Percentiles rank a stretch among this genome's conserved stretches.
Conservation (phyloP, 2,329 filamentous ascomycete species). For the Botryotinia calthae region DNA sequence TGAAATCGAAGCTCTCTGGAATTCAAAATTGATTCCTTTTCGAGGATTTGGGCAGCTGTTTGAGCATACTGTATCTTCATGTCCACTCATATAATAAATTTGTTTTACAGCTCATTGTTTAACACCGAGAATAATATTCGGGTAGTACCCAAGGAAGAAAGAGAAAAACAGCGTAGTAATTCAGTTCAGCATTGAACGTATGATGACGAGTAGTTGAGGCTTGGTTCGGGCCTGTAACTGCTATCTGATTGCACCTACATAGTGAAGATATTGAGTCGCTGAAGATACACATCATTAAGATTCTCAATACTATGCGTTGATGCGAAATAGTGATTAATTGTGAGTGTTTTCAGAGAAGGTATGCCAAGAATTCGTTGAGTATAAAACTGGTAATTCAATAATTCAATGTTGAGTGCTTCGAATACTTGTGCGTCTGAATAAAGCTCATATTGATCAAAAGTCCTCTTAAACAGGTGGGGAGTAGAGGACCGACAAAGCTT, state of each 20-base stretch:
- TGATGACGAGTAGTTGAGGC: not conserved
- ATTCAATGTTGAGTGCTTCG: constrained; percentile 24
- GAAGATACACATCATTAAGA: constrained; percentile 21
- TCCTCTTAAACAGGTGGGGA: not conserved
- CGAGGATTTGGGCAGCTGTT: constrained; percentile 19
- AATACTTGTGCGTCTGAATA: constrained; percentile 15
- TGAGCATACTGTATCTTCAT: constrained; percentile 23
- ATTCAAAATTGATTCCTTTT: not conserved
- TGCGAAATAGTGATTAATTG: not conserved
- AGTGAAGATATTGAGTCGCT: constrained; percentile 21
- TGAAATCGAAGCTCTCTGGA: constrained; percentile 21
- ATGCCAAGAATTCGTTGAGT: constrained; percentile 16
- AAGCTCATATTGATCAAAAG: constrained; percentile 11
- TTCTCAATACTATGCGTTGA: constrained; percentile 6
- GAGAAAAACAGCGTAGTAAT: constrained; percentile 20
- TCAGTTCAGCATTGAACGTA: not conserved
- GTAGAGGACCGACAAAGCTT: constrained; percentile 1
- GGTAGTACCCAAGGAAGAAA: constrained; percentile 19
- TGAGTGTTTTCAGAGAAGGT: not conserved
- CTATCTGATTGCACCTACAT: not conserved
- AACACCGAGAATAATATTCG: not conserved
- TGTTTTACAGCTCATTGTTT: constrained; percentile 18
- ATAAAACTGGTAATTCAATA: constrained; percentile 23
- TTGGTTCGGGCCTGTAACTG: not conserved
- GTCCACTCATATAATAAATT: constrained; percentile 18